Percentiles rank a stretch among this genome's conserved stretches.
phyloP scores from a whole-genome alignment of 345 rosid species.

The Acer campestre region DNA sequence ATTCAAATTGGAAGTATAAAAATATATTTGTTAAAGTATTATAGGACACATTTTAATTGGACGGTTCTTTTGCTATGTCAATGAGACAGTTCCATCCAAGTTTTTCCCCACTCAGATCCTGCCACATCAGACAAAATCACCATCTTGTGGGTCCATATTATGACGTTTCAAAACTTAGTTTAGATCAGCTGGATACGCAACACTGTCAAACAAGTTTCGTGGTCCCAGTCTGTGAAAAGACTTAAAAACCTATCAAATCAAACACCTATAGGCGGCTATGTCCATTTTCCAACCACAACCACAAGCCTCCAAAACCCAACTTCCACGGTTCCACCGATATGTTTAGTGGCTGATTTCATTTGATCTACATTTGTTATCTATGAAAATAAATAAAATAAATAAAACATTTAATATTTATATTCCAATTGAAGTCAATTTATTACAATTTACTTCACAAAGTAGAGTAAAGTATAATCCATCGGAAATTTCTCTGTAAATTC shows the following conservation, averaged over 20 bases:
- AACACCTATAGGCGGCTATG: no score
- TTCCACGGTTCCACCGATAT: not conserved
- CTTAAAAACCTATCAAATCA: not conserved
- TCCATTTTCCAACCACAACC: not conserved
- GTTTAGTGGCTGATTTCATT: not conserved
- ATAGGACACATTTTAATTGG: no score
- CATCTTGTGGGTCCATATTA: not conserved
- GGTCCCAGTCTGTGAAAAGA: not conserved
- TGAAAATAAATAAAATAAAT: no score
- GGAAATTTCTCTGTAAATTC: not conserved
- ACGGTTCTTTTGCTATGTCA: no score
- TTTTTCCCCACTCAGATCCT: not conserved
- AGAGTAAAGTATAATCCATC: not conserved
- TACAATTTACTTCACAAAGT: not conserved
- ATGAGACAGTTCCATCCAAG: no score
- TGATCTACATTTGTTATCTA: not conserved
- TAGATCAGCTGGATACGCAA: not conserved
- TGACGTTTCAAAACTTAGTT: not conserved
- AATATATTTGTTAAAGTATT: no score
- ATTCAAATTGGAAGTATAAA: no score
- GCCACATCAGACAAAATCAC: not conserved
- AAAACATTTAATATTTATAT: no score
- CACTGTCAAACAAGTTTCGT: not conserved
- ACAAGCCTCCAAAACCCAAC: not conserved
- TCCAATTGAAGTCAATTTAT: not conserved